Evolutionary conservation across 257 asterid species (phyloP).

Genomic region (Oldenlandia corymbosa): DNA sequence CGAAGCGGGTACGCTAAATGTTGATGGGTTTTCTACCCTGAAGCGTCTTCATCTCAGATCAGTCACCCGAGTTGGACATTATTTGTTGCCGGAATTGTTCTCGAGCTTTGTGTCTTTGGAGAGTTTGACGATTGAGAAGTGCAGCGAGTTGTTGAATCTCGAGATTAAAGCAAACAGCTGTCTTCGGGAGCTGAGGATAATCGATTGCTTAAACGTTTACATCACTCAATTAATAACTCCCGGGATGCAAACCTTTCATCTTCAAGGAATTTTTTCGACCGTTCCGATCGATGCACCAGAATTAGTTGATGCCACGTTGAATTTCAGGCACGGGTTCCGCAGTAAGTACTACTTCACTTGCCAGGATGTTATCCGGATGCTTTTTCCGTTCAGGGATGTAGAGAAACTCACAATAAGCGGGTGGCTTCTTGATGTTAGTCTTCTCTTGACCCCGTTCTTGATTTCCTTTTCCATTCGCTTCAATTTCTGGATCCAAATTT

Average conservation of each 20-base stretch:
- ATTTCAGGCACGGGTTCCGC: slow-evolving; percentile 3
- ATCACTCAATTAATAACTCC: slow-evolving; percentile 3
- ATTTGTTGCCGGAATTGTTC: slow-evolving; percentile 4
- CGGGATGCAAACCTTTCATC: neutral
- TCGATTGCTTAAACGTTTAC: slow-evolving; percentile 8
- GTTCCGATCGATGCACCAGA: neutral
- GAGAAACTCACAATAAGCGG: slow-evolving; percentile 21
- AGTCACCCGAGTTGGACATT: neutral
- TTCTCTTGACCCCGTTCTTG: no score
- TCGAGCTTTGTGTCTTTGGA: slow-evolving; percentile 7
- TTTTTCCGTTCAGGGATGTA: slow-evolving; percentile 21
- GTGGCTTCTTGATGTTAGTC: slow-evolving; percentile 25
- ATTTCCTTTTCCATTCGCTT: neutral
- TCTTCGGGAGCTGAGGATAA: slow-evolving; percentile 5
- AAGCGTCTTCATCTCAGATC: slow-evolving; percentile 11
- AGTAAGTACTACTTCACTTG: slow-evolving; percentile 21
- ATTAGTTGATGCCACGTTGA: neutral
- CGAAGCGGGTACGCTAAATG: neutral
- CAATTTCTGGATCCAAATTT: neutral
- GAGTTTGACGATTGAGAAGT: slow-evolving; percentile 12
- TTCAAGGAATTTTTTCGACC: slow-evolving; percentile 4
- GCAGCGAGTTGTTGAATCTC: slow-evolving; percentile 4
- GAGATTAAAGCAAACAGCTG: slow-evolving; percentile 7
- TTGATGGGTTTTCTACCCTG: slow-evolving; percentile 1
- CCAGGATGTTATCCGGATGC: slow-evolving; percentile 21